Evolutionary conservation across 2,329 filamentous ascomycete species (phyloP), one percentile per base, ranked within the genome.

Genomic region (Neonectria hederae): DNA sequence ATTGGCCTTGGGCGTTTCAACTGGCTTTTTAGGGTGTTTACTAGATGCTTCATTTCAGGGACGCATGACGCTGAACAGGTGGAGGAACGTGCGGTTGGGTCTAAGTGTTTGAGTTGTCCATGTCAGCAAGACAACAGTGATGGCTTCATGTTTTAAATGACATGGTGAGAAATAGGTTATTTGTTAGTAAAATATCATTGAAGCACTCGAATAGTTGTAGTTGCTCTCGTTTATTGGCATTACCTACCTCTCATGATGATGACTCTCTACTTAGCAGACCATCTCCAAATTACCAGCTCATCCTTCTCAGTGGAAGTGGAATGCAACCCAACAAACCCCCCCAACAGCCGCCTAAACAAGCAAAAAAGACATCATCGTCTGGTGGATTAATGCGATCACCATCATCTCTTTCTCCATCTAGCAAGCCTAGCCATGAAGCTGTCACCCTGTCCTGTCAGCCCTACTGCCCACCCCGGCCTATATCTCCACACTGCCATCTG

Each of bases 361-460:
- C 13, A 3, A 17, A 14, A 14, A 2, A 45, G 5, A 1, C 42
- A 21, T 21, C 42, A 32, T 32, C 26, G 17, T 14, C 17, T 9
- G 2, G 26, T 22, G 8, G 11, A 30, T 35, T 21, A 49, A 49
- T 4, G 13, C 11, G 26, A 21, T 11, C n/a, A 21, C 13, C 11
- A 17, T 48, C 21, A 5, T 24, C 13, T 48, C 14, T 48, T 48
- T 22, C 43, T 17, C n/a, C 38, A 11, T 21, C 17, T 42, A 21
- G 35, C 11, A 38, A n/a, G 10, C n/a, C 17, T n/a, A 21, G 5
- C 43, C 6, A n/a, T 2, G 4, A 5, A 26, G 22, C 22, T 28
- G 14, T n/a, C 24, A 28, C 8, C 22, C 38, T 26, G 19, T 30
- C 13, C 52, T 32, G 38, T 60, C 58, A 61, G 58, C 58, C 58